Percentiles rank a stretch among this genome's conserved stretches.
These are phyloP conservation scores for Pezicula carpinea DNA, from an alignment of 2,329 filamentous ascomycete genomes.

Conservation along the genomic window DNA sequence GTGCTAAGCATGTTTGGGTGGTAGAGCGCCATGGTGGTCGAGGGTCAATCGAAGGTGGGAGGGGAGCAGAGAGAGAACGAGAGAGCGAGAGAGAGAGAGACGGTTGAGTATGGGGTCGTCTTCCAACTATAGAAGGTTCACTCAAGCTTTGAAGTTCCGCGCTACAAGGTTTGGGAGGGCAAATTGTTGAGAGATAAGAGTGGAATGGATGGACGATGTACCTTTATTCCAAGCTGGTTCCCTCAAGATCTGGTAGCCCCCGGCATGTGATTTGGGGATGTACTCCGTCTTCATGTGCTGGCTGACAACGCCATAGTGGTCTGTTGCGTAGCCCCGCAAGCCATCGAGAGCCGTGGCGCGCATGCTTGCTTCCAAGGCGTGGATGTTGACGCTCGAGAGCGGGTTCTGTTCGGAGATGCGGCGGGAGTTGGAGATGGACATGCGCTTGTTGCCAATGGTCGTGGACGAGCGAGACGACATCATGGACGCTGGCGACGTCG, in stretches of 20 bases:
- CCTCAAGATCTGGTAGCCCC: conserved; percentile 56
- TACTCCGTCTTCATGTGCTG: conserved; percentile 52
- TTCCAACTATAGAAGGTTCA: no score
- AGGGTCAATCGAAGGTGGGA: no score
- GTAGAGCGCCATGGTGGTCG: no score
- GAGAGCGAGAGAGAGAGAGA: no score
- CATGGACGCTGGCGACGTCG: conserved; percentile 5
- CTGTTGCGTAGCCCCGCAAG: conserved; percentile 54
- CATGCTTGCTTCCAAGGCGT: conserved; percentile 54
- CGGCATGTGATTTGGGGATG: conserved; percentile 44
- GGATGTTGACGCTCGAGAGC: conserved; percentile 51
- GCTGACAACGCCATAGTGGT: conserved; percentile 49
- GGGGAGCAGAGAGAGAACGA: no score
- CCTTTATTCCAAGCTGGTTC: conserved; percentile 65
- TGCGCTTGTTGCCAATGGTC: conserved; percentile 22
- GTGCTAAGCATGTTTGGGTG: background rate
- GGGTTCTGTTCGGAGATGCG: conserved; percentile 35
- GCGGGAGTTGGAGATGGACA: conserved; percentile 22
- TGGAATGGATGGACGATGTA: conserved; percentile 34
- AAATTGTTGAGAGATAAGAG: conserved; percentile 4
- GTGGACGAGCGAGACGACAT: conserved; percentile 1
- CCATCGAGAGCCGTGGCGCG: conserved; percentile 56
- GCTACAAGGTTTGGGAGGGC: no score
- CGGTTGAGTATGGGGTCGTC: no score
- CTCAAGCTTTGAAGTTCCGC: no score